Percentiles rank a stretch among this genome's conserved stretches.
Evolutionary conservation across 139 green algal species (phyloP).

Genomic region (Tetraselmis chui): DNA sequence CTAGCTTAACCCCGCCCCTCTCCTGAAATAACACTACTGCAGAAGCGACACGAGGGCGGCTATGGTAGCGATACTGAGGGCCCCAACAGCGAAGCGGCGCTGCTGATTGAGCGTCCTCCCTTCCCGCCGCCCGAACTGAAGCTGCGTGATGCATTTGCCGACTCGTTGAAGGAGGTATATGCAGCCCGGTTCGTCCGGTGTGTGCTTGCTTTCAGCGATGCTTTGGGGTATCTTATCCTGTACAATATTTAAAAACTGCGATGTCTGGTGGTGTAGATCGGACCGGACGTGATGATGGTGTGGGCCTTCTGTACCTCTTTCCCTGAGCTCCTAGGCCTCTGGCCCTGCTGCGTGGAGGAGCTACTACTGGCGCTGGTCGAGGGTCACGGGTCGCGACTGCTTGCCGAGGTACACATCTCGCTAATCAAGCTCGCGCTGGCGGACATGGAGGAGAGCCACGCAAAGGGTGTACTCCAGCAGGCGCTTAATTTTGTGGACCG

Average conservation of each 20-base stretch:
- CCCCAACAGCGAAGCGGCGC: conserved; percentile 10
- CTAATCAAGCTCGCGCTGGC: conserved; percentile 28
- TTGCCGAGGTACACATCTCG: conserved; percentile 60
- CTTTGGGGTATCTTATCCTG: neutral
- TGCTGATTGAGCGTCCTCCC: conserved; percentile 37
- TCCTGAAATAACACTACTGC: too few relatives aligned
- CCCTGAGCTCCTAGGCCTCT: conserved; percentile 54
- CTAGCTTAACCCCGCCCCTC: too few relatives aligned
- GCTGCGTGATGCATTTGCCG: conserved; percentile 23
- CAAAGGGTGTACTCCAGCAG: conserved; percentile 24
- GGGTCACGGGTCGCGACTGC: conserved; percentile 36
- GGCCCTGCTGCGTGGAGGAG: conserved; percentile 16
- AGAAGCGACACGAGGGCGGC: neutral
- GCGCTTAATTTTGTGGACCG: conserved; percentile 44
- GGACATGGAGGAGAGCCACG: conserved; percentile 73
- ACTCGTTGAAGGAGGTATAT: neutral
- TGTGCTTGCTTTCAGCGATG: too few relatives aligned
- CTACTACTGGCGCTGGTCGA: conserved; percentile 34
- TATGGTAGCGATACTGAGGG: conserved; percentile 20
- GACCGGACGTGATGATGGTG: conserved; percentile 50
- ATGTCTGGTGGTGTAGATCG: conserved; percentile 13
- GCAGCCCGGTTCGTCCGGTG: too few relatives aligned
- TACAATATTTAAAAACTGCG: neutral
- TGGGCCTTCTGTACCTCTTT: conserved; percentile 72
- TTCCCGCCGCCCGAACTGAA: conserved; percentile 60